Conservation (phyloP, 257 asterid species). For the Nicotiana otophora region DNA sequence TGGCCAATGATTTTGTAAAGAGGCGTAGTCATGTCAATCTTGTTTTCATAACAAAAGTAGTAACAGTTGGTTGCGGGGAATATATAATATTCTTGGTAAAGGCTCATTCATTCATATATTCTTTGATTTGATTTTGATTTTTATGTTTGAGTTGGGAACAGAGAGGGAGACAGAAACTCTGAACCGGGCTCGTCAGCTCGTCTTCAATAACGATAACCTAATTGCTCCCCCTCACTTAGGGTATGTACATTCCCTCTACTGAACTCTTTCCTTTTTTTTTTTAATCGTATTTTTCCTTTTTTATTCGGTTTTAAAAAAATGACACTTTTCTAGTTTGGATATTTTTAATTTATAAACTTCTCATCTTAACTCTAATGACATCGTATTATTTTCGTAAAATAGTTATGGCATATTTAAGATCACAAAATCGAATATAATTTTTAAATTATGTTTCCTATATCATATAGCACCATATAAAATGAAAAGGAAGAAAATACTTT, state of each 20-base stretch:
- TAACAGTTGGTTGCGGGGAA: not conserved
- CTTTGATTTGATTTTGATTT: slow-evolving; percentile 24
- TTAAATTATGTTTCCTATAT: too few species aligned
- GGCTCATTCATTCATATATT: slow-evolving; percentile 1
- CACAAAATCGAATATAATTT: too few species aligned
- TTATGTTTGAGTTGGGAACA: slow-evolving; percentile 14
- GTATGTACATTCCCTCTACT: slow-evolving; percentile 18
- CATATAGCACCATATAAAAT: too few species aligned
- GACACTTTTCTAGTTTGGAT: too few species aligned
- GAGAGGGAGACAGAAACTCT: slow-evolving; percentile 96
- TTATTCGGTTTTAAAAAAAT: too few species aligned
- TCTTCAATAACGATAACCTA: slow-evolving; percentile 57
- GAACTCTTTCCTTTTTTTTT: not conserved
- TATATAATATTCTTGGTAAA: slow-evolving; percentile 16
- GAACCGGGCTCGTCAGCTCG: slow-evolving; percentile 92
- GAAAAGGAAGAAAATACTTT: too few species aligned
- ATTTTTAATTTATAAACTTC: too few species aligned
- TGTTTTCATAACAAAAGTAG: slow-evolving; percentile 22
- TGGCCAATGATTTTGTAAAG: slow-evolving; percentile 18
- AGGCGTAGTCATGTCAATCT: slow-evolving; percentile 33
- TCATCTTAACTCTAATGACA: too few species aligned
- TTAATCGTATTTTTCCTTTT: not conserved
- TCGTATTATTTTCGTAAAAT: too few species aligned
- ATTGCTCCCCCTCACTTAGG: slow-evolving; percentile 59
- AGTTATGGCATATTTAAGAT: too few species aligned